A percentile compares a stretch with the other conserved stretches of the same genome.
These are phyloP conservation scores for Thielaviopsis ethacetica DNA, from an alignment of 2,329 filamentous ascomycete species.

Conservation along the genomic window DNA sequence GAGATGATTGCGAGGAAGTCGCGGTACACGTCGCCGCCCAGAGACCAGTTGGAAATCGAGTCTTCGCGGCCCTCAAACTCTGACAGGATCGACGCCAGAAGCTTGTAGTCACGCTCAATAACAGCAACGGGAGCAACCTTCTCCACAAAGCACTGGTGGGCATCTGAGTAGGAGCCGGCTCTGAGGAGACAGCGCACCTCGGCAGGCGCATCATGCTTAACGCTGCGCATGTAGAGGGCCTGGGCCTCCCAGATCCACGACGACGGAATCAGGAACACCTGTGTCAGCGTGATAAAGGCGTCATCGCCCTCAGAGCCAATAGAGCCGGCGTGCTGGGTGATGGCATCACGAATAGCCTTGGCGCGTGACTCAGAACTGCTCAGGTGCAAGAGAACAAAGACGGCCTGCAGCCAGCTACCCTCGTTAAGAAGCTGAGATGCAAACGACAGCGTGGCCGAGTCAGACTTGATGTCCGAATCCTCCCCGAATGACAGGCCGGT, in stretches of 20 bases:
- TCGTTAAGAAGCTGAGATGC: constrained; percentile 45
- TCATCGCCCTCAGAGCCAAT: constrained; percentile 43
- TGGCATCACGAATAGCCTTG: constrained; percentile 53
- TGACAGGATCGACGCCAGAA: constrained; percentile 50
- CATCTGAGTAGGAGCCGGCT: constrained; percentile 60
- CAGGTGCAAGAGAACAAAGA: constrained; percentile 69
- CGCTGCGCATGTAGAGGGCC: constrained; percentile 63
- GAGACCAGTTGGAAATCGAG: constrained; percentile 54
- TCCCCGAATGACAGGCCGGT: constrained; percentile 36
- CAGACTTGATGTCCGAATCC: constrained; percentile 41
- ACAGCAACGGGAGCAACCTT: constrained; percentile 70
- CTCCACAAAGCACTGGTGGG: constrained; percentile 66
- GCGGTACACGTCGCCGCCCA: constrained; percentile 65
- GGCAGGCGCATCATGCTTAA: constrained; percentile 47
- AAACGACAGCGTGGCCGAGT: constrained; percentile 51
- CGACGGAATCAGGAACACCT: constrained; percentile 52
- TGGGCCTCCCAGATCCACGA: constrained; percentile 79
- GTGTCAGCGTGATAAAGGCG: constrained; percentile 40
- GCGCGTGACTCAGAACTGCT: constrained; percentile 44
- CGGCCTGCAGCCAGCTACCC: constrained; percentile 51
- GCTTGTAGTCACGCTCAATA: constrained; percentile 64
- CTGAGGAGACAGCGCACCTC: constrained; percentile 71
- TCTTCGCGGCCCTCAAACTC: constrained; percentile 51
- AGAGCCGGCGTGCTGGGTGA: constrained; percentile 52
- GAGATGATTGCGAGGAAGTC: constrained; percentile 39